Evolutionary conservation across 208 protist species (phyloP).

Genomic region (Leishmania tarentolae): DNA sequence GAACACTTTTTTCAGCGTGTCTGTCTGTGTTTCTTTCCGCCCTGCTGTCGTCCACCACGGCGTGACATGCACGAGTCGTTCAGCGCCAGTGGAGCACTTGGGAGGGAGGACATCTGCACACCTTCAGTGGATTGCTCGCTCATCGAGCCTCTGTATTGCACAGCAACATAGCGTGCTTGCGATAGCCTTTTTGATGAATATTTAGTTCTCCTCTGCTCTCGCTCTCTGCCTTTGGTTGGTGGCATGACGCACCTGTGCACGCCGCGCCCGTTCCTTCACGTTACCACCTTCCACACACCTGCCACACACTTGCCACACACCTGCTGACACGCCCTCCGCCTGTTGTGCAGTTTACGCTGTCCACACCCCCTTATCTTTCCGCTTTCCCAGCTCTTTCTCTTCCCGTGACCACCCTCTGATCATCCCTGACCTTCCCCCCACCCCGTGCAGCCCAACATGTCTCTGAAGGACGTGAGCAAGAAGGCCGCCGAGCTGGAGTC

Average conservation of each 20-base stretch:
- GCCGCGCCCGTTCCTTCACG: background rate
- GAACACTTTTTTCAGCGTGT: background rate
- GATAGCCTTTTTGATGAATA: no score
- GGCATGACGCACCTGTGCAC: no score
- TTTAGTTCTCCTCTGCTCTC: background rate
- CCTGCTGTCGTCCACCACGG: background rate
- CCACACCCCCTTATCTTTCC: background rate
- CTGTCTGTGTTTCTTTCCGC: no score
- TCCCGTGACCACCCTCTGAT: no score
- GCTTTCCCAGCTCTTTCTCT: slow-evolving; percentile 13
- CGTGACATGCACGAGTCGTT: background rate
- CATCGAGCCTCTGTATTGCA: no score
- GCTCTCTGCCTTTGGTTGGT: background rate
- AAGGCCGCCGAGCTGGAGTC: slow-evolving; percentile 58
- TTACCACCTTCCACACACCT: background rate
- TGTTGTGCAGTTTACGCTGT: background rate
- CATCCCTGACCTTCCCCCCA: slow-evolving; percentile 7
- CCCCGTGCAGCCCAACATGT: slow-evolving; percentile 32
- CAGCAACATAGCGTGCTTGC: no score
- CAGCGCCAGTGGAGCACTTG: no score
- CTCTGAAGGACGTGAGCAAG: slow-evolving; percentile 59
- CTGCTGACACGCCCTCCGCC: background rate
- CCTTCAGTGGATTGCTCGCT: no score
- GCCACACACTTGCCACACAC: background rate
- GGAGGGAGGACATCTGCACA: no score